Conservation (phyloP, 169 alveolate genomes). For the Eimeria tenella region DNA sequence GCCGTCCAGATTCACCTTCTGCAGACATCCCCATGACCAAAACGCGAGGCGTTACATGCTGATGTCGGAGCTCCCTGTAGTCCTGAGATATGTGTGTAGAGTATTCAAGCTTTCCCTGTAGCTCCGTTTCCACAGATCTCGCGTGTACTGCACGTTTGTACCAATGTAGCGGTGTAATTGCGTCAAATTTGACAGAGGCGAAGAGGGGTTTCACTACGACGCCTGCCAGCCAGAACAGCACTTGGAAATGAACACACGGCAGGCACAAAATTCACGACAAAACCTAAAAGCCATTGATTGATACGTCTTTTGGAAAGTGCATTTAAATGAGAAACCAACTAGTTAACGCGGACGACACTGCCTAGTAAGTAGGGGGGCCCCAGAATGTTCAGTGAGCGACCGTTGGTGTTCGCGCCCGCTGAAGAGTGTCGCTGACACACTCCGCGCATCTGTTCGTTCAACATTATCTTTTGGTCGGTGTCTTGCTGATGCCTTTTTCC, state of each 20-base stretch:
- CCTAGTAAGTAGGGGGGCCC: constrained; percentile 1
- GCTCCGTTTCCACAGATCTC: no score
- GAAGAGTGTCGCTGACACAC: no score
- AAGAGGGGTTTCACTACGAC: no score
- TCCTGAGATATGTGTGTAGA: not conserved
- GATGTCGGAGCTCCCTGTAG: not conserved
- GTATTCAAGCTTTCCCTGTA: not conserved
- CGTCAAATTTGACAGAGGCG: no score
- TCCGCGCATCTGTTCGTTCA: no score
- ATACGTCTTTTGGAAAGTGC: not conserved
- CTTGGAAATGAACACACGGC: not conserved
- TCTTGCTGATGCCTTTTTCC: no score
- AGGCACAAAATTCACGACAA: not conserved
- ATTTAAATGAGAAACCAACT: not conserved
- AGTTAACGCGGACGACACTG: not conserved
- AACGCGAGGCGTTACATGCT: not conserved
- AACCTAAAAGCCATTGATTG: not conserved
- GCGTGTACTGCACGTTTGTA: no score
- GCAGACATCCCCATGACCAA: not conserved
- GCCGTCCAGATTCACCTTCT: not conserved
- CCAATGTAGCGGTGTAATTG: no score
- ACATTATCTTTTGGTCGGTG: no score
- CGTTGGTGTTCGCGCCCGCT: not conserved
- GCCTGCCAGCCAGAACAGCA: no score
- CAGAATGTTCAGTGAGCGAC: not conserved